Evolutionary conservation across 108 stramenopile genomes (phyloP).

Genomic region (Pseudonitzschia multiseries): DNA sequence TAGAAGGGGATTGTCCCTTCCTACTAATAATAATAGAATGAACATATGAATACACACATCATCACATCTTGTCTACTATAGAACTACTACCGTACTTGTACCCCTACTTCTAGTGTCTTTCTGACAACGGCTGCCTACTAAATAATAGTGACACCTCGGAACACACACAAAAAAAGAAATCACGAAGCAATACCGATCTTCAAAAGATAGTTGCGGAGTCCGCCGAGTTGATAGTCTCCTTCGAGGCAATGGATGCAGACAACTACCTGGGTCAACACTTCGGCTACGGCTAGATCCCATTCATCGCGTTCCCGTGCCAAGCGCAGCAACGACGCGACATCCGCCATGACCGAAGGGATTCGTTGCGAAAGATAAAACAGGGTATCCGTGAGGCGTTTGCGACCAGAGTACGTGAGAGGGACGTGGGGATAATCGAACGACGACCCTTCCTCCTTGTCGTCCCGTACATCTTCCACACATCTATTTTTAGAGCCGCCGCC

Average conservation of each 20-base stretch:
- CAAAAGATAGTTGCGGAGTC: slow-evolving; percentile 64
- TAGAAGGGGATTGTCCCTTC: too few species aligned
- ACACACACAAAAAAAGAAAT: too few species aligned
- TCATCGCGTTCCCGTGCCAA: slow-evolving; percentile 60
- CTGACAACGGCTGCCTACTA: too few species aligned
- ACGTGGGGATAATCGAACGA: slow-evolving; percentile 58
- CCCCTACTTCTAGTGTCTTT: too few species aligned
- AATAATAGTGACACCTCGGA: too few species aligned
- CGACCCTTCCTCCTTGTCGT: slow-evolving; percentile 1
- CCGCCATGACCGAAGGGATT: slow-evolving; percentile 51
- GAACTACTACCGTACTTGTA: too few species aligned
- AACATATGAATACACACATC: too few species aligned
- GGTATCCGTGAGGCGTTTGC: slow-evolving; percentile 76
- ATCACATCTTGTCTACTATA: too few species aligned
- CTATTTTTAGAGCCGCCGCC: too few species aligned
- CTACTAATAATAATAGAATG: too few species aligned
- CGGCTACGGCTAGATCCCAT: slow-evolving; percentile 82
- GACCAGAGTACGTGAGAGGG: slow-evolving; percentile 66
- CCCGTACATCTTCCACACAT: background rate
- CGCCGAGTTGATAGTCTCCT: slow-evolving; percentile 64
- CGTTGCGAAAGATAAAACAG: slow-evolving; percentile 59
- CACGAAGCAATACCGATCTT: slow-evolving; percentile 2
- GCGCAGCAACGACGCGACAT: slow-evolving; percentile 54
- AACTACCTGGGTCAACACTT: slow-evolving; percentile 74
- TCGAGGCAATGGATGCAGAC: slow-evolving; percentile 64